Conservation (phyloP, 1,139 yeast genomes). For the Kazachstania sp. region DNA sequence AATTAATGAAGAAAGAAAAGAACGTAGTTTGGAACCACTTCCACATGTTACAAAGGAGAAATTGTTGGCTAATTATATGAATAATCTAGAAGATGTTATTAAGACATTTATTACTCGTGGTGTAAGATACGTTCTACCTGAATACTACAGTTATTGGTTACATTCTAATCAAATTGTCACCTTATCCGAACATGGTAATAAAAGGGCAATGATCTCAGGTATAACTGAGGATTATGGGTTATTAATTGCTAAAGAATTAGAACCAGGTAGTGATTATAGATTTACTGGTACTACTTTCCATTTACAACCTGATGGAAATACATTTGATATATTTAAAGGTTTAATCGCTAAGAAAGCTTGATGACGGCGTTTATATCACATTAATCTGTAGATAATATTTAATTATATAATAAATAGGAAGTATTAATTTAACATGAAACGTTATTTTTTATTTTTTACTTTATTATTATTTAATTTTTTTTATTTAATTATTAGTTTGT, state of each 20-base stretch:
- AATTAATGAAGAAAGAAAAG: conserved; percentile 45
- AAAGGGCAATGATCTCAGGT: conserved; percentile 62
- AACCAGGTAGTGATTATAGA: conserved; percentile 31
- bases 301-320: conserved; percentile 94
- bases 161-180: conserved; percentile 62
- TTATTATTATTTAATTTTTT: background rate
- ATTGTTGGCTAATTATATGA: conserved; percentile 62
- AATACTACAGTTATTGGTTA: conserved; percentile 80
- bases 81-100: conserved; percentile 55
- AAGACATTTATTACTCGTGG: conserved; percentile 56
- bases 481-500: conserved; percentile 1
- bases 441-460: background rate
- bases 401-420: background rate
- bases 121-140: conserved; percentile 56
- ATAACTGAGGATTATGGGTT: conserved; percentile 80
- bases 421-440: background rate
- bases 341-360: conserved; percentile 60
- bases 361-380: no score
- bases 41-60: conserved; percentile 52
- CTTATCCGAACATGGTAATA: conserved; percentile 40
- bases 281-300: conserved; percentile 51
- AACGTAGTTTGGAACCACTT: conserved; percentile 37
- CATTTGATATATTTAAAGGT: conserved; percentile 91
- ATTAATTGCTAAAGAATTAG: conserved; percentile 62
- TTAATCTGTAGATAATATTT: background rate